These are phyloP conservation scores for Hypholoma sublateritium DNA, from an alignment of 768 basidiomycete species.

Conservation along the genomic window DNA sequence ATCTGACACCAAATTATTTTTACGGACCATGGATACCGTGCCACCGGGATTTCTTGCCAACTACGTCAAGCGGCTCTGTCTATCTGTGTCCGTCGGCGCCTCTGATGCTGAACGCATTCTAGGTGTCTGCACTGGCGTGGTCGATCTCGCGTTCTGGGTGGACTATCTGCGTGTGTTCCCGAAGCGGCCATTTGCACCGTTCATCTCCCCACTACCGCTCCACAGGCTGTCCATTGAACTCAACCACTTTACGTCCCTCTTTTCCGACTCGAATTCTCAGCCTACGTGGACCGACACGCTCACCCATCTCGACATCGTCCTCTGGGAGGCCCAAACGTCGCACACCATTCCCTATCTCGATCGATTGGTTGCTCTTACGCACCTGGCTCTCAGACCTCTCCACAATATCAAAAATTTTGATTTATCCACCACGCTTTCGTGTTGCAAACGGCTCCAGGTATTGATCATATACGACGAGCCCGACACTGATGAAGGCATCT, in stretches of 20 bases:
- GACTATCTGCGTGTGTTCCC: slow-evolving; percentile 25
- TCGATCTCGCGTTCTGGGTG: slow-evolving; percentile 39
- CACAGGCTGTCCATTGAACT: slow-evolving; percentile 35
- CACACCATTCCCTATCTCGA: slow-evolving; percentile 27
- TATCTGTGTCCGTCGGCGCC: slow-evolving; percentile 31
- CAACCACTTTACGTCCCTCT: slow-evolving; percentile 26
- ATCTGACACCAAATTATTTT: slow-evolving; percentile 31
- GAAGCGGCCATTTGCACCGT: slow-evolving; percentile 16
- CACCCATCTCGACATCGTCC: slow-evolving; percentile 39
- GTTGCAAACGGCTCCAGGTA: slow-evolving; percentile 25
- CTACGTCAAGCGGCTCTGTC: slow-evolving; percentile 38
- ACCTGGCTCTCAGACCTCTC: slow-evolving; percentile 30
- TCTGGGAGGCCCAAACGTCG: slow-evolving; percentile 28
- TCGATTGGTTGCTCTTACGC: slow-evolving; percentile 28
- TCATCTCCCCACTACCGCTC: slow-evolving; percentile 29
- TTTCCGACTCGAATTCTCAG: slow-evolving; percentile 9
- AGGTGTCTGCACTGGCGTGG: slow-evolving; percentile 34
- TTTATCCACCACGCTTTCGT: slow-evolving; percentile 24
- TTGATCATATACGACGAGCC: slow-evolving; percentile 29
- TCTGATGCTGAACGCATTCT: slow-evolving; percentile 31
- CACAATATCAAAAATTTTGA: slow-evolving; percentile 22
- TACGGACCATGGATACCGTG: slow-evolving; percentile 32
- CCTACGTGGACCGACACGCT: slow-evolving; percentile 27
- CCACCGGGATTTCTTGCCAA: slow-evolving; percentile 34
- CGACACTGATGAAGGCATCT: slow-evolving; percentile 21